Percentiles rank a stretch among this genome's conserved stretches.
These are phyloP conservation scores for Cladosporium sp. DNA, from an alignment of 2,329 filamentous ascomycete species.

Conservation along the genomic window DNA sequence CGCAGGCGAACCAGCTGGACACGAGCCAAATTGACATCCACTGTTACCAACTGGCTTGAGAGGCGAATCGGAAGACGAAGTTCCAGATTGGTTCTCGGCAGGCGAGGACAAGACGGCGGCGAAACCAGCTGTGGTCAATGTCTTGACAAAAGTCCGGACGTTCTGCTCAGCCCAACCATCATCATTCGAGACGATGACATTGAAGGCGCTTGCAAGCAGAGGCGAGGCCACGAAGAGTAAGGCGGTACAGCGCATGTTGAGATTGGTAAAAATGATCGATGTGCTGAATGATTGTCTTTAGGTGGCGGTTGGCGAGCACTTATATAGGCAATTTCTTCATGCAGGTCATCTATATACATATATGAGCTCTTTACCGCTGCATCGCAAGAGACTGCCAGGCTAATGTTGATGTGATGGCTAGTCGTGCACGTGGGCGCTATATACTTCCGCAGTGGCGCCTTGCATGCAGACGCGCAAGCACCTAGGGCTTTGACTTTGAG, in stretches of 20 bases:
- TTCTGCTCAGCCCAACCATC: constrained; percentile 74
- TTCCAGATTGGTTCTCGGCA: constrained; percentile 65
- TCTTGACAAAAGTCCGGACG: constrained; percentile 59
- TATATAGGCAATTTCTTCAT: neutral
- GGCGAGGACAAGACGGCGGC: constrained; percentile 65
- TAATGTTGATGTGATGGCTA: neutral
- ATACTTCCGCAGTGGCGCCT: constrained; percentile 2
- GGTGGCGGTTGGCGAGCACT: neutral
- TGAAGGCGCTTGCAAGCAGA: constrained; percentile 28
- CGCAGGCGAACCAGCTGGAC: constrained; percentile 56
- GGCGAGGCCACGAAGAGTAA: neutral
- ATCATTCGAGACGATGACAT: constrained; percentile 67
- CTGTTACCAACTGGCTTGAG: constrained; percentile 22
- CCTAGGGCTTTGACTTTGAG: neutral
- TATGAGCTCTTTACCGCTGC: neutral
- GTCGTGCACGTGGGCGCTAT: constrained; percentile 9
- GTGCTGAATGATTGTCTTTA: neutral
- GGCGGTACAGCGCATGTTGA: constrained; percentile 10
- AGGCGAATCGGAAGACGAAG: constrained; percentile 39
- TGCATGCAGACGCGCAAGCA: neutral
- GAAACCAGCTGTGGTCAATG: constrained; percentile 57
- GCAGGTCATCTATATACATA: neutral
- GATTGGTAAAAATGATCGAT: neutral
- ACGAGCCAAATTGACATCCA: constrained; percentile 62
- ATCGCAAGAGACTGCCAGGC: neutral